phyloP scores from a whole-genome alignment of 352 stramenopile species.

The Globisporangium sylvaticum region DNA sequence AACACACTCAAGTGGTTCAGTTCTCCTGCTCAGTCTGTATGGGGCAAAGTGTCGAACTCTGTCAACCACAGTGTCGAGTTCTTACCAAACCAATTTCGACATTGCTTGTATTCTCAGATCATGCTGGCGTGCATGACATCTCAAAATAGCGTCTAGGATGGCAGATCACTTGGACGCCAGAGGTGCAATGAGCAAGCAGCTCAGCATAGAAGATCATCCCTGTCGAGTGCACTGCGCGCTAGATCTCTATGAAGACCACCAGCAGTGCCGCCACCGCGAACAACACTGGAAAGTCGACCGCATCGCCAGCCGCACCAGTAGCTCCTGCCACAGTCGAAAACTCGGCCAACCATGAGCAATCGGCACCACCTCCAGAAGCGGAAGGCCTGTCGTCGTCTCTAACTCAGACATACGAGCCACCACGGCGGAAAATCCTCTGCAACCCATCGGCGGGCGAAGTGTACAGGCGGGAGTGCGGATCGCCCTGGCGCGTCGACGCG shows the following conservation, averaged over 20 bases:
- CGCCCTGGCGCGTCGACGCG: conserved; percentile 42
- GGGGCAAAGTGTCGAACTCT: too few species aligned
- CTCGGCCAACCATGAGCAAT: neutral
- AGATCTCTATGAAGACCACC: conserved; percentile 5
- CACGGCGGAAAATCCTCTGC: conserved; percentile 39
- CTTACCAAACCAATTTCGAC: neutral
- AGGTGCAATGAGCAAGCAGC: too few species aligned
- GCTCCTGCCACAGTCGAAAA: neutral
- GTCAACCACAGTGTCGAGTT: neutral
- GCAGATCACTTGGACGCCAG: too few species aligned
- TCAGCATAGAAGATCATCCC: too few species aligned
- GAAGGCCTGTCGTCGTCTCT: neutral
- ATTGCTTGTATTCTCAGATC: too few species aligned
- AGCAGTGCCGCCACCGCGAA: too few species aligned
- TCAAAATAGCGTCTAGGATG: neutral
- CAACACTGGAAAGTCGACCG: neutral
- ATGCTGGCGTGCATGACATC: neutral
- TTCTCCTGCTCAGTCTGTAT: too few species aligned
- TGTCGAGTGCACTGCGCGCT: too few species aligned
- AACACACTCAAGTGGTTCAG: too few species aligned
- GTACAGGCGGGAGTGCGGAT: conserved; percentile 47
- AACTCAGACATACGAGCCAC: neutral
- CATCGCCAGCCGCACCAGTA: neutral
- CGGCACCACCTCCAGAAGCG: neutral
- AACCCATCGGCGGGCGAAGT: conserved; percentile 65